A percentile compares a stretch with the other conserved stretches of the same genome.
Evolutionary conservation across 768 basidiomycete genomes (phyloP).

Genomic region (Suillus lakei): DNA sequence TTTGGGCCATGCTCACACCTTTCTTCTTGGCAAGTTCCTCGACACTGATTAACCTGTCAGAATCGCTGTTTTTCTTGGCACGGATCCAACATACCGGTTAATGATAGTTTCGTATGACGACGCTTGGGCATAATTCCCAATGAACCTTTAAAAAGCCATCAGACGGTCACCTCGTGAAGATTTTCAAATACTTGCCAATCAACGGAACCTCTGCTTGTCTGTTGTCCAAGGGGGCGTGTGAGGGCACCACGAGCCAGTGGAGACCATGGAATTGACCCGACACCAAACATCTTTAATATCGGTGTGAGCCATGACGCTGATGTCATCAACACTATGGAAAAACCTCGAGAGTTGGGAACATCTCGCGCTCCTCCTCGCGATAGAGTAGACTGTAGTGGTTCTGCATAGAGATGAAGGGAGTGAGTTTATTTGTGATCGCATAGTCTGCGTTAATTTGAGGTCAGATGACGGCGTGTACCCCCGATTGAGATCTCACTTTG

Average conservation of each 20-base stretch:
- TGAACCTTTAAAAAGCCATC: constrained; percentile 24
- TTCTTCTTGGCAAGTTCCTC: constrained; percentile 44
- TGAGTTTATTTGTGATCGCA: constrained; percentile 47
- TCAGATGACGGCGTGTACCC: background rate
- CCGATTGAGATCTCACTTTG: constrained; percentile 34
- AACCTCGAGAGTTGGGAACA: constrained; percentile 55
- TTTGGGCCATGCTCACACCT: constrained; percentile 46
- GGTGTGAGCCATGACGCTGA: constrained; percentile 5
- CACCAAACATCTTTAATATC: constrained; percentile 42
- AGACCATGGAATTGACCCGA: constrained; percentile 52
- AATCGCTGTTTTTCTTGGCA: background rate
- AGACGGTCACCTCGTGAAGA: constrained; percentile 1
- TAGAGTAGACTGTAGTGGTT: constrained; percentile 62
- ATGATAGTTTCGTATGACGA: constrained; percentile 32
- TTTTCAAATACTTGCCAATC: constrained; percentile 25
- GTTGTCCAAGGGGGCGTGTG: constrained; percentile 37
- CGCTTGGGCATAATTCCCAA: constrained; percentile 26
- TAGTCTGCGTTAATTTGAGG: constrained; percentile 32
- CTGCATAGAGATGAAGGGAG: constrained; percentile 69
- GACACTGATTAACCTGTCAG: constrained; percentile 31
- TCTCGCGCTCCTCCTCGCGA: constrained; percentile 64
- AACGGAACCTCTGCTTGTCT: constrained; percentile 26
- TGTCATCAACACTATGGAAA: background rate
- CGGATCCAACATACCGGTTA: constrained; percentile 24
- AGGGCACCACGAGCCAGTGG: constrained; percentile 45